Evolutionary conservation across 331 rosid genomes (phyloP), one percentile per base, ranked within the genome.

Genomic region (Telfairia occidentalis): DNA sequence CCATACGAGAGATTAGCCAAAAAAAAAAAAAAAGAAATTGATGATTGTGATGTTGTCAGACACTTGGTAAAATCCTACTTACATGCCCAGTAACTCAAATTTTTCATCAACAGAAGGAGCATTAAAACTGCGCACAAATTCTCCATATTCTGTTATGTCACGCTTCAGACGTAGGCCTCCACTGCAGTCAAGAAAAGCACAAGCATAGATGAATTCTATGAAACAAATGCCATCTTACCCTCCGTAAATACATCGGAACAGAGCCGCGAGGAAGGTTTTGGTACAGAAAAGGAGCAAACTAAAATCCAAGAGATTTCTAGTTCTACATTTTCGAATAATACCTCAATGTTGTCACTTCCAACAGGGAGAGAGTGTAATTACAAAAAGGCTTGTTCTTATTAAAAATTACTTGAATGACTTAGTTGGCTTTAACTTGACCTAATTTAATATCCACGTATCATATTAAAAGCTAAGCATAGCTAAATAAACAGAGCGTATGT

Each of bases 131-230:
- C 96, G 97, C n/a, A 95, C 92, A 78, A 86, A 95, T 79, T 95
- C 99, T 87, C 96, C 99, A 78, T 95, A 95, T 81, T 95, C 97
- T 10, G 97, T 95, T 64, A 95, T 95, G 86, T 95, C 99, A 83
- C 99, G 99, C 92, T 95, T 95, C 79, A 96, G 89, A 79, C 97
- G 89, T 76, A 96, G 81, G 45, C 99, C 99, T 16, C 97, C 99
- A 55, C 99, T 96, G 74, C 48, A 86, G 46, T 61, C 76, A 73
- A 46, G 72, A 83, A 45, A 73, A 61, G 15, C 18, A 37, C 28
- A 9, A 15, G 63, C 53, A 57, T 24, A 43, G 23, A 64, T 54
- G 69, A 28, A 16, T 23, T 42, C 38, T 37, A 74, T 45, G n/a
- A 55, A 73, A 32, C 19, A 8, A 18, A 59, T 2, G 5, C 23